These are phyloP conservation scores for Solanum acaule DNA, from an alignment of 257 asterid species.

Conservation along the genomic window DNA sequence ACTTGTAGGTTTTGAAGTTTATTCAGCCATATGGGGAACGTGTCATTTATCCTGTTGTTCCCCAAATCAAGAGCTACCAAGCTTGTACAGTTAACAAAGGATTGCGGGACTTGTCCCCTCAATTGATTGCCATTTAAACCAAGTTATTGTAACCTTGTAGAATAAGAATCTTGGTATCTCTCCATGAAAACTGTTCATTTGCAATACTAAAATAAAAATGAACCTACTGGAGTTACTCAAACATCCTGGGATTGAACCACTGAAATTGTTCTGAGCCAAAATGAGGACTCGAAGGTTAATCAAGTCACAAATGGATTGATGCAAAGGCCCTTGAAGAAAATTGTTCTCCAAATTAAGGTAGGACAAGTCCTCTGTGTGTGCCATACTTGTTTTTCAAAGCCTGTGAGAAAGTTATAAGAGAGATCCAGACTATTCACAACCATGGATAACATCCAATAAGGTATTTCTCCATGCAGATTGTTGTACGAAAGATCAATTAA, in stretches of 20 bases:
- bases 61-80: not conserved
- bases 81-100: not conserved
- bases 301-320: not conserved
- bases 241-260: not conserved
- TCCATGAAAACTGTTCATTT: not conserved
- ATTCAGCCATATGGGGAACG: no score
- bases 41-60: no score
- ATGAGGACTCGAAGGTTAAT: not conserved
- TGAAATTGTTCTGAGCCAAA: not conserved
- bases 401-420: not conserved
- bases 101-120: not conserved
- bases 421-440: fast-evolving
- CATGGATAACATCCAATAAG: not conserved
- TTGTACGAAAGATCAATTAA: not conserved
- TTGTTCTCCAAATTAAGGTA: not conserved
- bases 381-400: not conserved
- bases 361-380: not conserved
- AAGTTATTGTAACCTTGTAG: not conserved
- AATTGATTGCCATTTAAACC: not conserved
- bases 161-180: not conserved
- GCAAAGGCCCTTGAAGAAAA: not conserved
- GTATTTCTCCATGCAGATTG: not conserved
- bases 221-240: not conserved
- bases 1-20: no score
- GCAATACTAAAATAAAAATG: no score